These are phyloP conservation scores for Pseudogymnoascus sp. DNA, from an alignment of 2,329 filamentous ascomycete genomes.

Conservation along the genomic window DNA sequence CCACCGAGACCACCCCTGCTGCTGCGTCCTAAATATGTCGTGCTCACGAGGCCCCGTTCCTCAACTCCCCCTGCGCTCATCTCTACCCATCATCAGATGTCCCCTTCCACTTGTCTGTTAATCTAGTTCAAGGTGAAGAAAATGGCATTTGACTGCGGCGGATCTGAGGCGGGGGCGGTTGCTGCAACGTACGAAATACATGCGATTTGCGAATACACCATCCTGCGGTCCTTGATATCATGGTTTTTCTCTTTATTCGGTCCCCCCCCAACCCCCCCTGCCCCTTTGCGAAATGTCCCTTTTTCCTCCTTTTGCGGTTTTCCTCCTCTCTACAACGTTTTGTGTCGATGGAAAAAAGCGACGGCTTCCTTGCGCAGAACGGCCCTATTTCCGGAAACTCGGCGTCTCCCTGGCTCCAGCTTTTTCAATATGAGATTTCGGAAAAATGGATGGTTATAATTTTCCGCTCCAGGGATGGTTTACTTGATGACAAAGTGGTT, in stretches of 20 bases:
- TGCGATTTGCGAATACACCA: constrained; percentile 29
- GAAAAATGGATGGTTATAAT: constrained; percentile 17
- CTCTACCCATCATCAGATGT: not conserved
- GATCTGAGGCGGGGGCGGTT: constrained; percentile 27
- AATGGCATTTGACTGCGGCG: constrained; percentile 16
- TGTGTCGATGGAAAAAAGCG: constrained; percentile 21
- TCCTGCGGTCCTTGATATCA: constrained; percentile 30
- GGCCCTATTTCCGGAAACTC: constrained; percentile 23
- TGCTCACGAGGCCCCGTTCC: constrained; percentile 29
- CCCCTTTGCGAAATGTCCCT: constrained; percentile 9
- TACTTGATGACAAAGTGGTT: constrained; percentile 4
- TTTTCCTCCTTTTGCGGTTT: constrained; percentile 20
- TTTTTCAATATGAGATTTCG: constrained; percentile 22
- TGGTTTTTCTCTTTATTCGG: constrained; percentile 29
- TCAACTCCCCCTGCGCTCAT: constrained; percentile 29
- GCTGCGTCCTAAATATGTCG: constrained; percentile 44
- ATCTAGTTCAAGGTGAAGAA: not conserved
- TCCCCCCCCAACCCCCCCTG: constrained; percentile 15
- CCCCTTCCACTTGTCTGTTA: constrained; percentile 12
- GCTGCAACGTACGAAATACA: constrained; percentile 30
- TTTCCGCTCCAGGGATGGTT: constrained; percentile 12
- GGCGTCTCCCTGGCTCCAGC: not conserved
- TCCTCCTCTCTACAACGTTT: constrained; percentile 13
- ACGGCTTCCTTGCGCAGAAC: constrained; percentile 22
- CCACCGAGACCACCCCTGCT: constrained; percentile 30